Evolutionary conservation across 2,329 filamentous ascomycete species (phyloP), one percentile per base, ranked within the genome.

Genomic region (Talaromyces rugulosus): DNA sequence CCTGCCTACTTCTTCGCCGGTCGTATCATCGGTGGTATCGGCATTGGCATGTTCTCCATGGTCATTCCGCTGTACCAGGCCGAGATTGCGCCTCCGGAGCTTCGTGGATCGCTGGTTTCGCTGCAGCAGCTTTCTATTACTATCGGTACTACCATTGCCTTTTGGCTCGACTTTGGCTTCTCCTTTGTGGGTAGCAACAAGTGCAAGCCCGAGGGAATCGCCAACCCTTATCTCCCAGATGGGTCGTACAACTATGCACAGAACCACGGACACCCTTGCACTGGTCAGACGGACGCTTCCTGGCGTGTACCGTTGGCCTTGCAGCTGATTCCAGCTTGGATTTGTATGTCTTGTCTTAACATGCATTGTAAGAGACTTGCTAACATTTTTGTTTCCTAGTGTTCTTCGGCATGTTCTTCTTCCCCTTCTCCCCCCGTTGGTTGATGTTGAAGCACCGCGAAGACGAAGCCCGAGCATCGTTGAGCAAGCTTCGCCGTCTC

Each of bases 351-450:
- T 33, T 52, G 18, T 34, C 16, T 34, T 23, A 23, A 23, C 23
- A 23, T 23, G 2, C 23, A 23, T 23, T 23, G 23, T 1, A 23
- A 23, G 23, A 23, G 23, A 23, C 23, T 47, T n/a, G 11, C 9
- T 60, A 8, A 28, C 7, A 55, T 33, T 1, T 11, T 33, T 8
- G 14, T 31, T 52, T 71, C 30, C 63, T 68, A 18, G 69, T 78
- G 12, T 69, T 73, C 8, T 68, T 71, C 33, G 75, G 75, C 16
- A 73, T 77, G 58, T 70, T 74, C 65, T 82, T 82, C 66, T 75
- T 84, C 64, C 84, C 84, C 0, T 85, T 81, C 66, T 85, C 82
- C 0, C 83, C 83, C 0, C 77, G 83, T 16, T 85, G 83, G 77
- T 77, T 85, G 8, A 77, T 78, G 5, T 77, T 76, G 52, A 71